Evolutionary conservation across 495 filamentous ascomycete genomes (phyloP).

Genomic region (Podospora pseudocomata): DNA sequence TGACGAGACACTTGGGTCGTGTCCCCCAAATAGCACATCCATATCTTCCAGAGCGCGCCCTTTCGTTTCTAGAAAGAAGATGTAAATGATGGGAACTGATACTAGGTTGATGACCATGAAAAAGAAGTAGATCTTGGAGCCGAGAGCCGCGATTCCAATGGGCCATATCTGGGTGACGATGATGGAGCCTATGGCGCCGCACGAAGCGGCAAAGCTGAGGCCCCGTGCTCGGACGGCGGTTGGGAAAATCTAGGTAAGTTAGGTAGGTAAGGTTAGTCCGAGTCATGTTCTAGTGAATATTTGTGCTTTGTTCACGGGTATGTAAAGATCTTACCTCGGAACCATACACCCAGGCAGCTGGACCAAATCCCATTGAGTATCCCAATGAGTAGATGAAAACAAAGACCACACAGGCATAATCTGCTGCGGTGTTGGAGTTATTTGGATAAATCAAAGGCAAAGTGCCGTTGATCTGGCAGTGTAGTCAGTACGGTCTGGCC

Average conservation of each 20-base stretch:
- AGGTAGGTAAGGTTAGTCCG: not conserved
- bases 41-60: slow-evolving; percentile 51
- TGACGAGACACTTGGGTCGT: slow-evolving; percentile 12
- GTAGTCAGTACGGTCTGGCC: not conserved
- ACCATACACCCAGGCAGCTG: slow-evolving; percentile 56
- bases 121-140: slow-evolving; percentile 57
- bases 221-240: slow-evolving; percentile 50
- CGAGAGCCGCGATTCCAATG: slow-evolving; percentile 48
- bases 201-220: slow-evolving; percentile 50
- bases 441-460: slow-evolving; percentile 49
- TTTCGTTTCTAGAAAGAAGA: slow-evolving; percentile 55
- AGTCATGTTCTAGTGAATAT: not conserved
- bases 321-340: slow-evolving; percentile 42
- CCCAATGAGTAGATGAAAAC: slow-evolving; percentile 57
- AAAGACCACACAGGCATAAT: slow-evolving; percentile 52
- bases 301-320: not conserved
- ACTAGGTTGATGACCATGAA: slow-evolving; percentile 54
- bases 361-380: slow-evolving; percentile 55
- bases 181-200: slow-evolving; percentile 49
- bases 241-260: slow-evolving; percentile 45
- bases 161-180: slow-evolving; percentile 52
- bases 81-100: slow-evolving; percentile 46
- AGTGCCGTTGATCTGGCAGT: slow-evolving; percentile 48
- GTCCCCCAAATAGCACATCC: slow-evolving; percentile 45
- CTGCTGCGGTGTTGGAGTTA: slow-evolving; percentile 46